These are phyloP conservation scores for Trichosporon sp. DNA, from an alignment of 1,284 basidiomycete genomes.

Conservation along the genomic window DNA sequence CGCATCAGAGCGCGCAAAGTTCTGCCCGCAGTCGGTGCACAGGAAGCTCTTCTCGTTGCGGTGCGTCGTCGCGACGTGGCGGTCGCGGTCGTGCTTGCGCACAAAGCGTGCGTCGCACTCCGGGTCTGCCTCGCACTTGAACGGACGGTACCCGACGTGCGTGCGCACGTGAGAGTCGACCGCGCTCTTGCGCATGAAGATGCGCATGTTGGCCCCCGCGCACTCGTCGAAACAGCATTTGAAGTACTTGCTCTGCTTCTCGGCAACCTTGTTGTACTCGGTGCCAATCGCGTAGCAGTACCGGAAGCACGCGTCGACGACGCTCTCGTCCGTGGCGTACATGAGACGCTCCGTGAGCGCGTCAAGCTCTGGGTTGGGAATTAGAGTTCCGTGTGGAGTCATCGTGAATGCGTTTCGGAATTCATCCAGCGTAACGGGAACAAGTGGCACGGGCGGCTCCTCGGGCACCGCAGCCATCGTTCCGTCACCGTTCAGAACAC, in stretches of 20 bases:
- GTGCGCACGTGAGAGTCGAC: conserved; percentile 24
- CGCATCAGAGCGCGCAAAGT: conserved; percentile 25
- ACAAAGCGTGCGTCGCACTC: conserved; percentile 21
- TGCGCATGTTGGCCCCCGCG: conserved; percentile 9
- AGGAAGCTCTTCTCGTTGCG: conserved; percentile 21
- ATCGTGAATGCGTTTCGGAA: conserved; percentile 13
- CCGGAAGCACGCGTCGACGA: conserved; percentile 23
- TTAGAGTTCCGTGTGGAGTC: conserved; percentile 14
- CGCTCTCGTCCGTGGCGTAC: conserved; percentile 17
- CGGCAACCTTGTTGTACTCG: conserved; percentile 20
- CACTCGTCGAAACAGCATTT: conserved; percentile 24
- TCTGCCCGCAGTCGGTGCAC: conserved; percentile 20
- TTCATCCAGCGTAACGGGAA: conserved; percentile 19
- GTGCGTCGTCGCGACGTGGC: conserved; percentile 22
- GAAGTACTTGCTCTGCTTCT: conserved; percentile 26
- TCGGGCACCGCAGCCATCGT: not conserved
- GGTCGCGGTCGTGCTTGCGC: conserved; percentile 24
- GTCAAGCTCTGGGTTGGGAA: conserved; percentile 19
- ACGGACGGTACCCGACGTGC: conserved; percentile 21
- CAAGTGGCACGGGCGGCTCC: not conserved
- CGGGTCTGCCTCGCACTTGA: conserved; percentile 20
- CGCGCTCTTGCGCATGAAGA: conserved; percentile 23
- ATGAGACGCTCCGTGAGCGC: conserved; percentile 19
- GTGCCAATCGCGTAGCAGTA: conserved; percentile 20
- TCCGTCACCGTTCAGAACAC: not conserved